Evolutionary conservation across 345 rosid species (phyloP), one percentile per base, ranked within the genome.

Genomic region (Cochlearia excelsa): DNA sequence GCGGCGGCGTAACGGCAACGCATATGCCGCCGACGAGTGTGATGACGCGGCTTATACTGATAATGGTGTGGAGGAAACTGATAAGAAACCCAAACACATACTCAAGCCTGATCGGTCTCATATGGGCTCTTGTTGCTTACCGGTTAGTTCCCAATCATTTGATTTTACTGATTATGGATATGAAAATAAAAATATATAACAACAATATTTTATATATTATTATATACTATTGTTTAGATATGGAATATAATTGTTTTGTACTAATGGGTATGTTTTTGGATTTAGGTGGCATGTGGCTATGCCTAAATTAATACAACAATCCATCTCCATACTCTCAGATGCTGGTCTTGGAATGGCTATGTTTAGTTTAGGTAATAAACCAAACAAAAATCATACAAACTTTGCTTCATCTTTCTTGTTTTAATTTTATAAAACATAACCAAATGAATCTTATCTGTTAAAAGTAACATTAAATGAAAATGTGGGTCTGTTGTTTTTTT

Each of bases 331-430:
- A 57, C 86, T 92, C 72, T 92, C 98, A 31, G 96, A 92, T 79
- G 98, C 98, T 56, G 98, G 98, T 54, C 90, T 92, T 38, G 98
- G 98, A 74, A 92, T 92, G 98, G 98, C 98, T 55, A 92, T 92
- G 98, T 92, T 92, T 80, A 92, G 98, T 74, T 85, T 92, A 51
- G 98, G 98, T 88, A 70, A 77, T 3, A 9, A 39, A 2, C 9
- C n/a, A 1, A 39, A 39, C 2, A 1, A 7, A 5, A 27, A 8
- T 1, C 43, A 42, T 48, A 29, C 16, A 50, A 1, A 27, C 9
- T 33, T 27, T 30, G 10, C 3, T 50, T 11, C 31, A 4, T 44
- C 37, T 33, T 16, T 33, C 4, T 9, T 30, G 38, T 29, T 34
- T 31, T 9, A 0, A 27, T 28, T 61, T 38, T 42, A 26, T 28